These are phyloP conservation scores for Lathyrus tuberosus DNA, from an alignment of 306 rosid species.

Conservation along the genomic window DNA sequence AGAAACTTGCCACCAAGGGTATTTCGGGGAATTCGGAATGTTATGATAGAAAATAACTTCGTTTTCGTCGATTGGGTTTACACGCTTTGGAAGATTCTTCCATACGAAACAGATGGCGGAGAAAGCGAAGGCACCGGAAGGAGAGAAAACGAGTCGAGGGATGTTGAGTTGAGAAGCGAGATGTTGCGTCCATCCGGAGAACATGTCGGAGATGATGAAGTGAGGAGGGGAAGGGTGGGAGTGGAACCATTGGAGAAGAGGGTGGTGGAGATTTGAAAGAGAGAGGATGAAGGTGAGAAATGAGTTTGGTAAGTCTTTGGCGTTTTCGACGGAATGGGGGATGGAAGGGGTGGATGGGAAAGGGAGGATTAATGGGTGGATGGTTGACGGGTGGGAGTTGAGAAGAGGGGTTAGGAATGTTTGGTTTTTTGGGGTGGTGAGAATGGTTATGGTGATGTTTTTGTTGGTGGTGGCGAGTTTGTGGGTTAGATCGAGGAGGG, in stretches of 20 bases:
- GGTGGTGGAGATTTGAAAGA: slow-evolving; percentile 41
- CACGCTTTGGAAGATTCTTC: slow-evolving; percentile 25
- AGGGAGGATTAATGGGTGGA: slow-evolving; percentile 43
- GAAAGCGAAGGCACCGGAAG: slow-evolving; percentile 49
- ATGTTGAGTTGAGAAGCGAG: slow-evolving; percentile 51
- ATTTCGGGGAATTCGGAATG: slow-evolving; percentile 48
- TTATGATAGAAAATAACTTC: slow-evolving; percentile 40
- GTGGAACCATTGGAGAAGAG: slow-evolving; percentile 36
- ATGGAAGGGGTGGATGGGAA: slow-evolving; percentile 53
- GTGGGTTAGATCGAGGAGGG: slow-evolving; percentile 44
- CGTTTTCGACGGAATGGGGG: slow-evolving; percentile 55
- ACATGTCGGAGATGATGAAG: slow-evolving; percentile 59
- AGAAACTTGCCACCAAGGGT: slow-evolving; percentile 71
- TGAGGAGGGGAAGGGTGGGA: slow-evolving; percentile 41
- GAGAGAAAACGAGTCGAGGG: slow-evolving; percentile 46
- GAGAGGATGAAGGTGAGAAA: slow-evolving; percentile 37
- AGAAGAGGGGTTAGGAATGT: slow-evolving; percentile 30
- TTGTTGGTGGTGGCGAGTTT: slow-evolving; percentile 18
- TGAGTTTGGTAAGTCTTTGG: slow-evolving; percentile 41
- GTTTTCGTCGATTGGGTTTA: slow-evolving; percentile 15
- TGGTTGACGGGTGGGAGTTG: slow-evolving; percentile 25
- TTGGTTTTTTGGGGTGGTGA: slow-evolving; percentile 40
- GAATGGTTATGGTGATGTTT: slow-evolving; percentile 37
- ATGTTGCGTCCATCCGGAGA: slow-evolving; percentile 58
- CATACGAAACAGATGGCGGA: slow-evolving; percentile 44